A percentile compares a stretch with the other conserved stretches of the same genome.
Evolutionary conservation across 768 basidiomycete genomes (phyloP).

Genomic region (Trametes cingulata): DNA sequence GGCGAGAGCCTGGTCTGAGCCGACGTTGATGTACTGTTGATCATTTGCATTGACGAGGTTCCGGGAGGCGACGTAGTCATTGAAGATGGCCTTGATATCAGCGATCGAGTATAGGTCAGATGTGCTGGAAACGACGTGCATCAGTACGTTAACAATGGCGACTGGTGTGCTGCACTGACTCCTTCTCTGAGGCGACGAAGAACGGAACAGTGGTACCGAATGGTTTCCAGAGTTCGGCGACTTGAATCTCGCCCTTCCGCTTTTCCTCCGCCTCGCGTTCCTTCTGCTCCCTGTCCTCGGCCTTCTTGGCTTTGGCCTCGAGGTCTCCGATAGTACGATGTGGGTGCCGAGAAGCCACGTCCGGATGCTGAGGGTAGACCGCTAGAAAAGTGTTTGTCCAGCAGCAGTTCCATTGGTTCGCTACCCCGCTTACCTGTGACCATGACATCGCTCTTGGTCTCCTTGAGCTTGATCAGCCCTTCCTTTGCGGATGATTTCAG

Average conservation of each 20-base stretch:
- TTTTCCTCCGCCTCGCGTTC: conserved; percentile 46
- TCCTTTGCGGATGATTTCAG: conserved; percentile 78
- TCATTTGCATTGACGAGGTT: conserved; percentile 66
- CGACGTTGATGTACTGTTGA: conserved; percentile 71
- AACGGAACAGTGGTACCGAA: conserved; percentile 54
- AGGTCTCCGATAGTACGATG: conserved; percentile 67
- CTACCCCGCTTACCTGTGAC: conserved; percentile 32
- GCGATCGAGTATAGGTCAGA: conserved; percentile 52
- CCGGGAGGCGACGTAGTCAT: conserved; percentile 60
- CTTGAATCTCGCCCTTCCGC: conserved; percentile 49
- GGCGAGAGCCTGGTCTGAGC: conserved; percentile 38
- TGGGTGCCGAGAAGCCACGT: conserved; percentile 49
- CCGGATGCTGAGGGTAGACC: conserved; percentile 58
- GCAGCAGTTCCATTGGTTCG: too few species aligned
- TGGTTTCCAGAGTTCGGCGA: conserved; percentile 80
- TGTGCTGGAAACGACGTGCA: conserved; percentile 41
- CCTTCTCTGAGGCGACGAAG: conserved; percentile 63
- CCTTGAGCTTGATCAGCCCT: conserved; percentile 70
- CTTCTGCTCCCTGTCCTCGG: conserved; percentile 54
- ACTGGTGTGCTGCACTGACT: conserved; percentile 44
- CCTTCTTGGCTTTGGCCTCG: conserved; percentile 64
- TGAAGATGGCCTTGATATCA: conserved; percentile 59
- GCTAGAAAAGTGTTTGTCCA: conserved; percentile 33
- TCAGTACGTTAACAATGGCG: neutral
- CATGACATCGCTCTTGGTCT: conserved; percentile 51